Percentiles rank a stretch among this genome's conserved stretches.
These are phyloP conservation scores for Lactifluus subvellereus DNA, from an alignment of 768 basidiomycete genomes.

Conservation along the genomic window DNA sequence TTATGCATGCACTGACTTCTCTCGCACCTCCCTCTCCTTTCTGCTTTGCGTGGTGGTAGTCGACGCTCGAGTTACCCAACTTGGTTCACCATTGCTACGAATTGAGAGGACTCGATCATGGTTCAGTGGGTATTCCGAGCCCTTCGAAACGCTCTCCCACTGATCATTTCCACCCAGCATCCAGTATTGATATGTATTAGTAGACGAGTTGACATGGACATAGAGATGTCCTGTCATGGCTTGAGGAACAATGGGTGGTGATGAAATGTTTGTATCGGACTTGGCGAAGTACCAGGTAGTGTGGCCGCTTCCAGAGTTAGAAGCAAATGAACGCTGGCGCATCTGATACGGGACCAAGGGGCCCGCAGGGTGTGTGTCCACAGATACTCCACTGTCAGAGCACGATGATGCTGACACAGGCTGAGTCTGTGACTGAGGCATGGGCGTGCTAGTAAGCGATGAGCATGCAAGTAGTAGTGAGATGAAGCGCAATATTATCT, in stretches of 20 bases:
- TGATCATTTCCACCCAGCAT: not conserved
- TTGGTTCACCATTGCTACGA: not conserved
- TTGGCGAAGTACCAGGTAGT: not conserved
- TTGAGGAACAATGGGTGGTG: not conserved
- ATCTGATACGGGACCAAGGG: not conserved
- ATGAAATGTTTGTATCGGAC: not conserved
- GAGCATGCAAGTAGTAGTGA: not conserved
- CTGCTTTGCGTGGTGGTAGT: not conserved
- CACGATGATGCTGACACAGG: no score
- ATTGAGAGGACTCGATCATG: slow-evolving; percentile 1
- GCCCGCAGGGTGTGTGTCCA: not conserved
- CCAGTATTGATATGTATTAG: not conserved
- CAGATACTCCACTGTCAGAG: not conserved
- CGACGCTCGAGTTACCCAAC: not conserved
- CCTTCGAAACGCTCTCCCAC: not conserved
- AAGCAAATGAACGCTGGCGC: not conserved
- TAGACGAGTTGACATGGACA: not conserved
- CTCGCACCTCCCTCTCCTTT: not conserved
- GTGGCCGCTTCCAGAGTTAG: slow-evolving; percentile 2
- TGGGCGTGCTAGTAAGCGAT: not conserved
- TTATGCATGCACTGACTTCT: not conserved
- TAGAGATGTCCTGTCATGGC: slow-evolving; percentile 1
- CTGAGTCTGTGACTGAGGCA: not conserved
- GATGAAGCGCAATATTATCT: not conserved
- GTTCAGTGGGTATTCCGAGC: not conserved